Evolutionary conservation across 768 basidiomycete species (phyloP), one percentile per base, ranked within the genome.

Genomic region (Trametes cubensis): DNA sequence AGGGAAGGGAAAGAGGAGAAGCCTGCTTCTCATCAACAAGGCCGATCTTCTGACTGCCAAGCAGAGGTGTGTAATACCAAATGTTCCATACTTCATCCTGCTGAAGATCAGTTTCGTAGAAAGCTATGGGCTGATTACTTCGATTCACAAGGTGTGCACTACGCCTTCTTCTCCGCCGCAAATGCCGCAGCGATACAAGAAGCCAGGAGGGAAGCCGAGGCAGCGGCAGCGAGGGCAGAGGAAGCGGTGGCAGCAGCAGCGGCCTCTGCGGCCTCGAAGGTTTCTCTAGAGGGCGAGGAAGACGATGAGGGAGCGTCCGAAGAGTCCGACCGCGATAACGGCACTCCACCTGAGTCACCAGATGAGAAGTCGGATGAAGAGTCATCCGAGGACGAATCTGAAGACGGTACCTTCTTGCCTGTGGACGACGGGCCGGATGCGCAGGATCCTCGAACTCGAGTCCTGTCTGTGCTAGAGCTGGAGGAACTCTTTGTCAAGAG

Each of bases 101-200:
- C 38, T 48, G 17, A 55, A 20, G 39, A 42, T 42, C 38, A 20
- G 6, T 46, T 38, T 5, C 26, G 7, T 55, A 98, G 96, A 66
- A 79, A 80, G 44, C 77, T 81, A 65, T 99, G 97, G 97, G 96
- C 95, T 25, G 90, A 95, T 71, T 90, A 94, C 69, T 95, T 96
- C 67, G 93, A 95, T 59, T 67, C 78, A 13, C 81, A 90, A 67
- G 82, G 83, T 8, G 79, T 95, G 45, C 81, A 80, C 60, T 97
- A 92, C 69, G 94, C 92, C 0, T 96, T 99, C 72, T 96, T 95
- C 77, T 95, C 97, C 7, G 95, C 97, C 7, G 83, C 91, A 13
- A 90, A 92, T 76, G 94, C 93, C 26, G 80, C 86, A 4, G 94
- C 93, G 23, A 69, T 94, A 40, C 96, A 98, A 61, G 84, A 92